Evolutionary conservation across 1,284 basidiomycete species (phyloP), one percentile per base, ranked within the genome.

Genomic region (Inonotus obliquus): DNA sequence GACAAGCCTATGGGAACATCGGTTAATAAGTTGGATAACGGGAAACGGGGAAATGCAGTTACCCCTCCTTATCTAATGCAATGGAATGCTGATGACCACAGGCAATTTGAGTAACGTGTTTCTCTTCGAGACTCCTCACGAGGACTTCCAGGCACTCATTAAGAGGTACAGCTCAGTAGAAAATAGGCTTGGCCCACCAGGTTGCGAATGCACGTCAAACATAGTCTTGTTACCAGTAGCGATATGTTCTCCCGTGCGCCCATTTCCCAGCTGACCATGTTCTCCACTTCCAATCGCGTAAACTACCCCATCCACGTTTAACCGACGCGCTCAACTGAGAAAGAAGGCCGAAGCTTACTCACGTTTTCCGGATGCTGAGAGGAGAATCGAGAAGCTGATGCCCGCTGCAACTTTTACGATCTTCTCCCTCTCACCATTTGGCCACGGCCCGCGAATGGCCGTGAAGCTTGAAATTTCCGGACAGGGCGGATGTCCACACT

Each of bases 251-350:
- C 94, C 93, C 0, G 93, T 94, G 61, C 85, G 84, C 14, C 95
- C 95, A 69, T 94, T 96, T 0, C 94, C 96, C 0, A 98, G 79
- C 67, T 97, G 94, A 1, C 96, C 96, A 66, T 92, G 87, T 74
- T 97, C 94, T n/a, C 87, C 91, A 59, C 91, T 94, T 38, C 96
- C 96, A 66, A 93, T 87, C 0, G 93, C 83, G 70, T 91, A 98
- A 1, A 97, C 92, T 87, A 65, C 48, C 17, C 27, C 25, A n/a
- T 27, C 32, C 17, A 1, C 17, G 6, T 9, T 29, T 35, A 29
- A 4, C 35, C 13, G n/a, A 19, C 3, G 25, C 10, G 54, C 61
- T 57, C 44, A 56, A 27, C 62, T 58, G 39, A 32, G 54, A 21
- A 52, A 60, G 27, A 23, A 49, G 14, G 54, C 54, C 51, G 4